These are phyloP conservation scores for Backusella australiensis DNA, from an alignment of 192 early-diverging fungal species.

Conservation along the genomic window DNA sequence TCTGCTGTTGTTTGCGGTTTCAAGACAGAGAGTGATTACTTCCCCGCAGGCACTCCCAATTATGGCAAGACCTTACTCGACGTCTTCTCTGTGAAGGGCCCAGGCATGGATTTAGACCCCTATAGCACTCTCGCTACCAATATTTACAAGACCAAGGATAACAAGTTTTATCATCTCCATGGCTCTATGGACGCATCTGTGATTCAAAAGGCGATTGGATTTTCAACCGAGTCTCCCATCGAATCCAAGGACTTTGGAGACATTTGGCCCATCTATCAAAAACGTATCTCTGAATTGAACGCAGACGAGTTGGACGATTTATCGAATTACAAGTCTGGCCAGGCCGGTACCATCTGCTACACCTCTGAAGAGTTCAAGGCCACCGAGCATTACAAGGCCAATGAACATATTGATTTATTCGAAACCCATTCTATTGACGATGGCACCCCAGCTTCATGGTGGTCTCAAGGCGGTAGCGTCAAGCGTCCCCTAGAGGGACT, in stretches of 20 bases:
- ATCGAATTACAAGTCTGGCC: not conserved
- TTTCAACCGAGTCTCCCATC: not conserved
- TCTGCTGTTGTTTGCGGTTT: not conserved
- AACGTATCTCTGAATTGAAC: not conserved
- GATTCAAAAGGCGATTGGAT: not conserved
- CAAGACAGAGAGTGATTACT: not conserved
- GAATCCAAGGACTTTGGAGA: not conserved
- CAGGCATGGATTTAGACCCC: not conserved
- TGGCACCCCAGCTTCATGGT: conserved; percentile 3
- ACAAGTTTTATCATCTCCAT: not conserved
- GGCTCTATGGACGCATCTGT: not conserved
- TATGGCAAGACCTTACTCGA: not conserved
- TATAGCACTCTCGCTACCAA: not conserved
- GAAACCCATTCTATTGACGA: conserved; percentile 1
- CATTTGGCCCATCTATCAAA: not conserved
- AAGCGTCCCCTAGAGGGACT: conserved; percentile 16
- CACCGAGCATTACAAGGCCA: conserved; percentile 10
- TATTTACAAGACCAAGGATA: not conserved
- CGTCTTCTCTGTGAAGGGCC: not conserved
- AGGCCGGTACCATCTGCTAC: conserved; percentile 9
- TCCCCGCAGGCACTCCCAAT: not conserved
- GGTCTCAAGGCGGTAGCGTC: not conserved
- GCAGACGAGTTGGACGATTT: not conserved
- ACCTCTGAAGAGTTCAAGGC: conserved; percentile 4
- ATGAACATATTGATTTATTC: conserved; percentile 4